Conservation (phyloP, 1,284 basidiomycete genomes). For the Cryptococcus jaspeensis region DNA sequence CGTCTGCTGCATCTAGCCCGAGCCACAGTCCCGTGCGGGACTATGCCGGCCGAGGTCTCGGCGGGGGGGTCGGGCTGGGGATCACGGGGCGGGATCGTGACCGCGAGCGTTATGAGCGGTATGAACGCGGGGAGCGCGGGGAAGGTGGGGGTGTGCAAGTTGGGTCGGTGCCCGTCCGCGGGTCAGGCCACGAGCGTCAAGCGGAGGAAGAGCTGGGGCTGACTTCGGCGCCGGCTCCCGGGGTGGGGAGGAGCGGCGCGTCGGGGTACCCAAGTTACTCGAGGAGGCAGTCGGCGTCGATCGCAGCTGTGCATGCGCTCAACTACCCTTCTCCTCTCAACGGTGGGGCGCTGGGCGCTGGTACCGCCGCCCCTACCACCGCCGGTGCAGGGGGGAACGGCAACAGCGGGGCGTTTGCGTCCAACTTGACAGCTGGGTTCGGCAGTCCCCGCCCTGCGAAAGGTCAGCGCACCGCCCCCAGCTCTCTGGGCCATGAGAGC, state of each 20-base stretch:
- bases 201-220: background rate
- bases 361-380: background rate
- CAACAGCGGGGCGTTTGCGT: background rate
- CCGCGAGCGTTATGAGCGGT: no score
- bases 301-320: background rate
- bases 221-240: background rate
- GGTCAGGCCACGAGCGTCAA: background rate
- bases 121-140: background rate
- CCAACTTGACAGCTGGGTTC: constrained; percentile 2
- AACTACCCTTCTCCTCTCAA: background rate
- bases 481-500: constrained; percentile 10
- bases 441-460: background rate
- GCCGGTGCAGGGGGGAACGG: background rate
- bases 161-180: background rate
- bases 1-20: constrained; percentile 16
- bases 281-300: background rate
- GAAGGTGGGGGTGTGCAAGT: background rate
- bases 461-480: constrained; percentile 12
- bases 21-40: constrained; percentile 30
- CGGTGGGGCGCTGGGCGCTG: background rate
- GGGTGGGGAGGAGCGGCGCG: no score
- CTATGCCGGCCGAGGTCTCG: background rate
- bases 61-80: constrained; percentile 6
- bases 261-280: background rate
- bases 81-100: background rate